These are phyloP conservation scores for Aquilaria yunnanensis DNA, from an alignment of 345 rosid species.

Conservation along the genomic window DNA sequence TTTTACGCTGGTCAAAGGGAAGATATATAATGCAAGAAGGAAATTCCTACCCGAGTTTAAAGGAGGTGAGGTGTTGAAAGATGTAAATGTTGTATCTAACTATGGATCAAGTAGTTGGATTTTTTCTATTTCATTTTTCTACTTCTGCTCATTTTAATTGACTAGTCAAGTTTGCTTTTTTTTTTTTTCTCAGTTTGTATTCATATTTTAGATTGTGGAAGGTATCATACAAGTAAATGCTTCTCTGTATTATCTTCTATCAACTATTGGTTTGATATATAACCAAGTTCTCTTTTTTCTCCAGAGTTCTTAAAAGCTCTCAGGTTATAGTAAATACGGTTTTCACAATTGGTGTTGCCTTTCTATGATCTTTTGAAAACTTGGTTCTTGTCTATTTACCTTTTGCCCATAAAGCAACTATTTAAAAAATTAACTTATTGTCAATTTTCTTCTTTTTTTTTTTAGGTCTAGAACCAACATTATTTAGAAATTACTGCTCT, in stretches of 20 bases:
- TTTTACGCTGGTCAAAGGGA: conserved; percentile 36
- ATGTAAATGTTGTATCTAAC: conserved; percentile 10
- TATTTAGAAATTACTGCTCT: too few species aligned
- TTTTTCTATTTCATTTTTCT: not conserved
- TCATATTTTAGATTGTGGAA: too few species aligned
- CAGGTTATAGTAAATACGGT: not conserved
- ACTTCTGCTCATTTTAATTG: too few species aligned
- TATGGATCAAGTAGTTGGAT: conserved; percentile 27
- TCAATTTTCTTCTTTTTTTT: too few species aligned
- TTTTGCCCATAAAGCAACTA: too few species aligned
- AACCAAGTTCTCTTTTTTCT: too few species aligned
- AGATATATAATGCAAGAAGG: conserved; percentile 27
- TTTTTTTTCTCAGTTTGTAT: not conserved
- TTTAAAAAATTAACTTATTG: too few species aligned
- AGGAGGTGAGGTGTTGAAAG: conserved; percentile 20
- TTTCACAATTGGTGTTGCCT: not conserved
- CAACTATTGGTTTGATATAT: too few species aligned
- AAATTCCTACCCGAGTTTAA: conserved; percentile 15
- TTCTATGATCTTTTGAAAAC: not conserved
- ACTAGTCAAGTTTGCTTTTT: not conserved
- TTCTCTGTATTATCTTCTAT: not conserved
- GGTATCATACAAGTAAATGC: not conserved
- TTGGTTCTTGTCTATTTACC: not conserved
- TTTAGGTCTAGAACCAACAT: too few species aligned
- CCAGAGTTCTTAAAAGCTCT: too few species aligned